Base-by-base conservation (phyloP, 1,284 basidiomycete genomes). In the Ceratobasidium sp. region DNA sequence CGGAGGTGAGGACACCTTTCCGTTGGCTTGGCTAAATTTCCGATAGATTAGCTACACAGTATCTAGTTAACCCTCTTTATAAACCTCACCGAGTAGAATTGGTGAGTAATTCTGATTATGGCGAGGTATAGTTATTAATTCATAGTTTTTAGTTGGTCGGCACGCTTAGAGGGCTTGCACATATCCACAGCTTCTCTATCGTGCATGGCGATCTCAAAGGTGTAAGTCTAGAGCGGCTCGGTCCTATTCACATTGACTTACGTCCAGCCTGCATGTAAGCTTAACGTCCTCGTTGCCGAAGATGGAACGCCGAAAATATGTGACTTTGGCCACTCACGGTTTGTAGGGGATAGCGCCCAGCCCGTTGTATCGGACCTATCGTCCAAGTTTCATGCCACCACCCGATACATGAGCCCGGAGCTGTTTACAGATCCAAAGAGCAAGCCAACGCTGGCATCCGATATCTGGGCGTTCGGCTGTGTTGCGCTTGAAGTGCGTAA, bases 201-300 rank as follows among this genome's bases (percentile, higher is more conserved):
- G 69, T 73, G 8, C 69, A 73, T 34, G 69, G 69, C 40, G 69
- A 73, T 11, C 69, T 73, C 15, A 73, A 73, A 51, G 69, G 56
- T 2, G 69, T 73, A 22, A 22, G 69, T 44, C 9, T 13, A 22
- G 9, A 15, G 32, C 57, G 6, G 25, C 32, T 2, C 29, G 2
- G 15, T 34, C 13, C 19, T 11, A 11, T 8, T 1, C 4, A n/a
- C 44, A 44, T 13, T 11, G 17, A 4, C 9, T 1, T 3, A 8
- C 51, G 25, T 1, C 13, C 22, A 15, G 0, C 40, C 52, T 44
- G 13, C 1, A 43, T 44, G 46, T 40, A 22, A 73, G 69, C 43
- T 61, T 9, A 73, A 73, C 44, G n/a, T 73, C 13, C 56, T 73
- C 0, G 69, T 73, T 13, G 49, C 56, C 1, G 56, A 37, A 17